Base-by-base conservation (phyloP, 805 yeast genomes). In the Kodamaea laetipori region DNA sequence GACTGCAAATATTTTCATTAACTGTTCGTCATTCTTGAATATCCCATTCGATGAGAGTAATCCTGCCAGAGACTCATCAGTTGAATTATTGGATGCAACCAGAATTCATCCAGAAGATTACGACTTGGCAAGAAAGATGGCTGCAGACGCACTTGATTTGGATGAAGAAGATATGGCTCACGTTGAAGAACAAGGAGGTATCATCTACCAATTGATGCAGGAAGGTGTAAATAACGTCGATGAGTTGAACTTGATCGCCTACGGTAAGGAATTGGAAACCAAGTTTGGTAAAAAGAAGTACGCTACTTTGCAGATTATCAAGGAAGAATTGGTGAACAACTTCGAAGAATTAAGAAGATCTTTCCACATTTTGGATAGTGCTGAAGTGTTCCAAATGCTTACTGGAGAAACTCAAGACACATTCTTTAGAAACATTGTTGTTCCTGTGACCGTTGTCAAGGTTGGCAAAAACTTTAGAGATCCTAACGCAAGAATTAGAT, bases 71-170 rank as follows among this genome's bases (percentile, higher is more conserved):
- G 82, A 81, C 46, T 69, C 79, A n/a, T 81, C 82, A 19, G 77
- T 84, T 26, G 97, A 92, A 57, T 73, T 85, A 33, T 74, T 94
- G 53, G 99, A 94, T 63, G 90, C 94, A 39, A 94, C 99, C 0
- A 80, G 99, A 68, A 90, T 94, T 37, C 99, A 94, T 57, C 98
- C 98, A 6, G 98, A 94, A 65, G 99, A 94, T 67, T 94, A 94
- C 62, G 96, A 88, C 51, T 74, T 94, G 53, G 98, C 97, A 3
- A 80, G 94, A 39, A 94, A 94, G 63, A 94, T 94, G 90, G 98
- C 97, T 6, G 94, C 96, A 1, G 99, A 94, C 71, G 98, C 99
- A 1, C 75, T 94, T 51, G 99, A 92, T 61, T 77, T 90, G 51
- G 97, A 90, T 55, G 99, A 95, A 56, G 98, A 92, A 63, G 96